phyloP scores from a whole-genome alignment of 108 stramenopile genomes.

The Nitzschia sp. region DNA sequence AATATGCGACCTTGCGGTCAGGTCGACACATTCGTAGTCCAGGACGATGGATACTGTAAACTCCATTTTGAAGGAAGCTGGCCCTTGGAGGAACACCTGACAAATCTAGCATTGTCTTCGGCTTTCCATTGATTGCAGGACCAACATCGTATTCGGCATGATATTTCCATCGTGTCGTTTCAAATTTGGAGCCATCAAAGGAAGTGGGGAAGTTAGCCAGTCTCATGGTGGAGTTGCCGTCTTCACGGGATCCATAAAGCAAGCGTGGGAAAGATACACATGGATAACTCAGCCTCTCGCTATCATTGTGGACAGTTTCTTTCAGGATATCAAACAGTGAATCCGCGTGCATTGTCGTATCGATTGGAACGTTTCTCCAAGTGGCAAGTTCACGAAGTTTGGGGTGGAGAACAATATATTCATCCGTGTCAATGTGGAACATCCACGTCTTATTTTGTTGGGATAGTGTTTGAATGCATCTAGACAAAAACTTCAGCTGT shows the following conservation, averaged over 20 bases:
- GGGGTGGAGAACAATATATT: slow-evolving; percentile 44
- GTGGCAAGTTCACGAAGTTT: background rate
- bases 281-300: slow-evolving; percentile 11
- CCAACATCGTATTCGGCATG: slow-evolving; percentile 12
- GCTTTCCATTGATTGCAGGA: slow-evolving; percentile 23
- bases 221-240: background rate
- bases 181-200: slow-evolving; percentile 22
- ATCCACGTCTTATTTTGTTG: slow-evolving; percentile 42
- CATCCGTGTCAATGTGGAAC: slow-evolving; percentile 61
- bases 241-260: slow-evolving; percentile 17
- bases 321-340: slow-evolving; percentile 1
- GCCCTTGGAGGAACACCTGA: slow-evolving; percentile 24
- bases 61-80: background rate
- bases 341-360: background rate
- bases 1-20: background rate
- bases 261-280: slow-evolving; percentile 18
- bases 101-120: slow-evolving; percentile 34
- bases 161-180: slow-evolving; percentile 28
- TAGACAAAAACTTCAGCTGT: slow-evolving; percentile 31
- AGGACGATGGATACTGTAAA: slow-evolving; percentile 20
- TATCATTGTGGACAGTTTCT: background rate
- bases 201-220: background rate
- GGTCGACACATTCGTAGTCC: slow-evolving; percentile 19
- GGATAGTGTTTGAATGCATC: slow-evolving; percentile 18
- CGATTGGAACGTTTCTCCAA: slow-evolving; percentile 14